phyloP scores from a whole-genome alignment of 352 stramenopile genomes.

The Phytophthora nicotianae region DNA sequence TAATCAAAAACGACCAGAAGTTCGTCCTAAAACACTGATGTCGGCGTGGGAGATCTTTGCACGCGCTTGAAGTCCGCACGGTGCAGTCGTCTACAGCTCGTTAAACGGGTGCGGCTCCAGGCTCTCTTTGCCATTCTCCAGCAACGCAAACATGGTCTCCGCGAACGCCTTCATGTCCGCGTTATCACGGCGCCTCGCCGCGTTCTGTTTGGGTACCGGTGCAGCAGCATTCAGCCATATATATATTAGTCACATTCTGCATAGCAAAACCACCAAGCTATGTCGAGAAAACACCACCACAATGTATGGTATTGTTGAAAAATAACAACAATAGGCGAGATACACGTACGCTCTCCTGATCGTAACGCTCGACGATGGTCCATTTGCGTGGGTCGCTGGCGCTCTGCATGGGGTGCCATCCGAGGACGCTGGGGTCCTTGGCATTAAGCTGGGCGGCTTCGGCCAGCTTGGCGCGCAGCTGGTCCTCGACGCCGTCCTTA shows the following conservation, averaged over 20 bases:
- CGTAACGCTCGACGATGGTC: slow-evolving; percentile 27
- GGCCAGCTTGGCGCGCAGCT: slow-evolving; percentile 19
- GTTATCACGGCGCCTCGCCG: slow-evolving; percentile 22
- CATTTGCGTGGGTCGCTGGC: slow-evolving; percentile 28
- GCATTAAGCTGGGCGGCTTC: slow-evolving; percentile 21
- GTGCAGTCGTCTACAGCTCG: slow-evolving; percentile 8
- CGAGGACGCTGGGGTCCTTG: slow-evolving; percentile 21
- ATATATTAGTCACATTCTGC: neutral
- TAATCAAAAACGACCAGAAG: neutral
- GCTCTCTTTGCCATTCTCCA: slow-evolving; percentile 25
- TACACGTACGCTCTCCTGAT: slow-evolving; percentile 14
- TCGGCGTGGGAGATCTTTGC: neutral
- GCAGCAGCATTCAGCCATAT: neutral
- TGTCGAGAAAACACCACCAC: neutral
- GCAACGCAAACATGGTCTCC: slow-evolving; percentile 7
- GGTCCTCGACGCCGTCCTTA: slow-evolving; percentile 26
- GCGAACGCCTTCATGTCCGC: slow-evolving; percentile 21
- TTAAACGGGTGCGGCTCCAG: slow-evolving; percentile 27
- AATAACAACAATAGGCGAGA: neutral
- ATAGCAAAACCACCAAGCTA: too few species aligned
- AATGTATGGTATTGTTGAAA: neutral
- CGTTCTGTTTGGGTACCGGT: slow-evolving; percentile 13
- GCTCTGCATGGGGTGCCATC: slow-evolving; percentile 20
- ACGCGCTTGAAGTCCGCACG: neutral
- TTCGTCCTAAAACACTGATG: neutral